Conservation (phyloP, 2,329 filamentous ascomycete species). For the Aureobasidium vineae region DNA sequence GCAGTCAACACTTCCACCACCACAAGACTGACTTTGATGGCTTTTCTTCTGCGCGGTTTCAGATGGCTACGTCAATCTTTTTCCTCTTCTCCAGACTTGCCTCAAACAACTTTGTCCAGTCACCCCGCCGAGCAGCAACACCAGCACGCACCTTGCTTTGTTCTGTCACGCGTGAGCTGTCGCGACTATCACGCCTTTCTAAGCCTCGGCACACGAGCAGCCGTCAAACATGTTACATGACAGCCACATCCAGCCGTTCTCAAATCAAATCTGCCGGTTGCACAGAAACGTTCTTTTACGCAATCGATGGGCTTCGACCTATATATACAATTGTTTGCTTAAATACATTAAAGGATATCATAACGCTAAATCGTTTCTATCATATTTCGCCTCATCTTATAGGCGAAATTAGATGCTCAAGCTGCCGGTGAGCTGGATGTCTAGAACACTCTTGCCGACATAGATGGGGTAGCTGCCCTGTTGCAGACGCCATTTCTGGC, state of each 20-base stretch:
- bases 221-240: not conserved
- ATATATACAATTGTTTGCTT: not conserved
- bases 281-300: conserved; percentile 3
- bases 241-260: not conserved
- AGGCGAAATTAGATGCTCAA: conserved; percentile 23
- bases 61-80: not conserved
- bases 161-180: not conserved
- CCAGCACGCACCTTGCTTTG: not conserved
- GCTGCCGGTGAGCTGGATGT: conserved; percentile 35
- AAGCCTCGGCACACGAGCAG: conserved; percentile 15
- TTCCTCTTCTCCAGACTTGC: not conserved
- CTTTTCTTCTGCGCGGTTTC: not conserved
- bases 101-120: not conserved
- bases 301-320: conserved; percentile 6
- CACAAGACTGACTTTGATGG: not conserved
- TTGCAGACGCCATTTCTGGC: conserved; percentile 54
- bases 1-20: not conserved
- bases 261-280: conserved; percentile 9
- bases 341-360: conserved; percentile 6
- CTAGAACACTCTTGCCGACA: conserved; percentile 45
- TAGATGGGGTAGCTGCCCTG: conserved; percentile 46
- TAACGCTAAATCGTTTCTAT: conserved; percentile 6
- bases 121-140: not conserved
- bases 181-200: not conserved
- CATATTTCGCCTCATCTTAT: not conserved